Conservation (phyloP, 768 basidiomycete genomes). For the Russula sp. region DNA sequence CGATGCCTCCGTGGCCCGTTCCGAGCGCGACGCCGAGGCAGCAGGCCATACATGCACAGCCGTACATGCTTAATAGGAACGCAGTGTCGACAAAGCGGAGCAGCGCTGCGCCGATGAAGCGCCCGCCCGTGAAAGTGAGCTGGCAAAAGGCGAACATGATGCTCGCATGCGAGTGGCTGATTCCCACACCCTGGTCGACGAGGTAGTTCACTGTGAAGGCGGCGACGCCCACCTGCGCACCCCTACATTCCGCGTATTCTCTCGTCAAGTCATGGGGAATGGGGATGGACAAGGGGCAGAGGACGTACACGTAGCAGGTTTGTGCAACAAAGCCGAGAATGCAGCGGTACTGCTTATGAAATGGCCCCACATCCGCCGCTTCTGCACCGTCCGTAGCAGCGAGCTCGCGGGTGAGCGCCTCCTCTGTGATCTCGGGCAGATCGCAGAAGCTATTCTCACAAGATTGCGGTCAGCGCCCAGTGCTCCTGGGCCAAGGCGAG, state of each 20-base stretch:
- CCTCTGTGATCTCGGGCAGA: slow-evolving; percentile 67
- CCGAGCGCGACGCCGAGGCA: slow-evolving; percentile 45
- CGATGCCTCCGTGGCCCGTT: slow-evolving; percentile 49
- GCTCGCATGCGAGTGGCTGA: slow-evolving; percentile 47
- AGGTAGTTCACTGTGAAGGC: slow-evolving; percentile 67
- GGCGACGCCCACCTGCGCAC: slow-evolving; percentile 62
- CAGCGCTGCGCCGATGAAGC: slow-evolving; percentile 57
- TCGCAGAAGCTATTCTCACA: slow-evolving; percentile 46
- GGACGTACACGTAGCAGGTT: slow-evolving; percentile 53
- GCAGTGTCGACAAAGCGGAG: slow-evolving; percentile 63
- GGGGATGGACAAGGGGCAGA: neutral
- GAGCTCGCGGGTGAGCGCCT: slow-evolving; percentile 50
- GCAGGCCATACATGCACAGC: slow-evolving; percentile 46
- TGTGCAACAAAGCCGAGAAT: slow-evolving; percentile 71
- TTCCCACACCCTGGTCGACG: slow-evolving; percentile 53
- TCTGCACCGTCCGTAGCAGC: slow-evolving; percentile 36
- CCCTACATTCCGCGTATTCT: slow-evolving; percentile 31
- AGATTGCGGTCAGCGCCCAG: neutral
- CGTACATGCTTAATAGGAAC: slow-evolving; percentile 51
- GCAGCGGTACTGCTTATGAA: slow-evolving; percentile 64
- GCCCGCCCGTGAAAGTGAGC: slow-evolving; percentile 58
- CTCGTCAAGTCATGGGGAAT: neutral
- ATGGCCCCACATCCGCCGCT: slow-evolving; percentile 42
- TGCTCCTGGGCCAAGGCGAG: neutral
- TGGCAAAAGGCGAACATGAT: slow-evolving; percentile 67